A percentile compares a stretch with the other conserved stretches of the same genome.
These are phyloP conservation scores for Antitrichia curtipendula DNA, from an alignment of 225 moss, liverwort and hornwort species.

Conservation along the genomic window DNA sequence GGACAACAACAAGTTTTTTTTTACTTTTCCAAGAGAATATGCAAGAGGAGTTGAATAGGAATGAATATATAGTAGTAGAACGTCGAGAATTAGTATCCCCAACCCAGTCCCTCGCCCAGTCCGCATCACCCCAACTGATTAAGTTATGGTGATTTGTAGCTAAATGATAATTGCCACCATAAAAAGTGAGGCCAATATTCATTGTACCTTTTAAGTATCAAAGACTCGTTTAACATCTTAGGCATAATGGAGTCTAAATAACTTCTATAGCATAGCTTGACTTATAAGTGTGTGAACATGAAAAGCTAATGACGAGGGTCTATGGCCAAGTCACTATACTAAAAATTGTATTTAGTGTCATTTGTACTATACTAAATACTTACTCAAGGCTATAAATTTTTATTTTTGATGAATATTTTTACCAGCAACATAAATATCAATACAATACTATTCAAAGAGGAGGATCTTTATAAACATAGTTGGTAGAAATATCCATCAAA, in stretches of 20 bases:
- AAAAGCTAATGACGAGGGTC: accelerated
- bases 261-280: accelerated
- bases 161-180: no score
- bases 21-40: no score
- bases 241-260: accelerated
- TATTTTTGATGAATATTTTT: not conserved
- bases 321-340: accelerated
- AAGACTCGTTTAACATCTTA: no score
- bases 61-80: no score
- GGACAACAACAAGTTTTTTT: no score
- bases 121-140: no score
- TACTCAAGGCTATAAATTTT: accelerated
- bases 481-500: not conserved
- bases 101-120: no score
- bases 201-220: no score
- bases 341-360: not conserved
- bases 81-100: no score
- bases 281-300: not conserved
- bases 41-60: no score
- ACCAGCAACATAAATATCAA: not conserved
- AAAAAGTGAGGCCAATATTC: no score
- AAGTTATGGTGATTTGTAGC: no score
- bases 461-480: not conserved
- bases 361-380: accelerated
- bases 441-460: not conserved